Base-by-base conservation (phyloP, 2,329 filamentous ascomycete species). In the Calonectria leucothoes region DNA sequence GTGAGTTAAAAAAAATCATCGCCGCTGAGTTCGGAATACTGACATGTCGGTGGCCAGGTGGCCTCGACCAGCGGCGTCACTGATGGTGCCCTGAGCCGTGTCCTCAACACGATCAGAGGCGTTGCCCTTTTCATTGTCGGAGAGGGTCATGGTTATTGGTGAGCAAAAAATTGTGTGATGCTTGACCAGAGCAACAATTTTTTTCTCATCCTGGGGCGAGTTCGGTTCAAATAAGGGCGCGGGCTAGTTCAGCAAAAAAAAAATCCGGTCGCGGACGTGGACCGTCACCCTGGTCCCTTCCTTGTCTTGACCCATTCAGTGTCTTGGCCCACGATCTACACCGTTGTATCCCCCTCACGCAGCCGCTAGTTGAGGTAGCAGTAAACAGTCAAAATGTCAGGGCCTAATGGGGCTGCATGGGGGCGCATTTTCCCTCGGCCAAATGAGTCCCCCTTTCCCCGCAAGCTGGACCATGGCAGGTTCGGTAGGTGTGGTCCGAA, bases 11-110 rank as follows among this genome's bases (percentile, higher is more conserved):
- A 37, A 5, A 57, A 75, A n/a, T 6, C 33, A 17, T 35, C 17
- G 35, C 27, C 35, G 52, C 45, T 23, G 33, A 57, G 31, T 27
- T n/a, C 5, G 20, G 15, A 14, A 31, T 25, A 76, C 78, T 77
- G n/a, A 80, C 78, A 76, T 74, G 61, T 80, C 78, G 23, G 78
- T 80, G 27, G 78, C 78, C 14, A 51, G 17, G 39, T 74, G 77
- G 7, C 78, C 78, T 15, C 69, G 76, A 14, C 78, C 78, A 52
- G 78, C 77, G 29, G 70, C 78, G 59, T 80, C 77, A 37, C 70
- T 69, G 63, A 80, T 65, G 15, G 65, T 74, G 31, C 76, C 74
- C 17, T 23, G 64, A 25, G 20, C 23, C 7, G 48, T 39, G 42
- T 76, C 74, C 69, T 80, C 78, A 61, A 79, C 68, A 14, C 69